Evolutionary conservation across 148 eudicot genomes (phyloP).

Genomic region (Bassia scoparia): DNA sequence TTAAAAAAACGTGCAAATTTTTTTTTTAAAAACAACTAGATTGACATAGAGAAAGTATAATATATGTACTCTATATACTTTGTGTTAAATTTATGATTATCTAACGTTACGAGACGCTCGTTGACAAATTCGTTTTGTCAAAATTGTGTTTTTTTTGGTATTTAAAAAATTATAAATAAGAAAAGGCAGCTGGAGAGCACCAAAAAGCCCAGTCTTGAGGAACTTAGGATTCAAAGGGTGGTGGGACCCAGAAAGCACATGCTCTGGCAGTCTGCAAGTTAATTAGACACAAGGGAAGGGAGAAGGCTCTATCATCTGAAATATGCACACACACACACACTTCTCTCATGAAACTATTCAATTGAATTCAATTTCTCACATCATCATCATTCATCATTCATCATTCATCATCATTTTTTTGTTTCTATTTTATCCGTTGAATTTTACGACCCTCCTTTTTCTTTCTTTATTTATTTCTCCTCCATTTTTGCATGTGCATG

Average conservation of each 20-base stretch:
- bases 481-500: neutral
- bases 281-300: neutral
- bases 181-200: slow-evolving; percentile 46
- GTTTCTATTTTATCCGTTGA: neutral
- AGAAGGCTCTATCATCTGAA: neutral
- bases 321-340: neutral
- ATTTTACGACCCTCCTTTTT: neutral
- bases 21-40: too few relatives aligned
- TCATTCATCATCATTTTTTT: too few relatives aligned
- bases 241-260: slow-evolving; percentile 24
- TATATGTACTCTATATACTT: too few relatives aligned
- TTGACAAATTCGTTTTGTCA: too few relatives aligned
- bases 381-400: neutral
- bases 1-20: too few relatives aligned
- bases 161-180: too few relatives aligned
- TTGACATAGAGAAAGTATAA: too few relatives aligned
- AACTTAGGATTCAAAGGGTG: slow-evolving; percentile 11
- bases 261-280: slow-evolving; percentile 16
- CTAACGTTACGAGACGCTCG: too few relatives aligned
- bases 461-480: neutral
- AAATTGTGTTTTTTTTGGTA: too few relatives aligned
- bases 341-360: neutral
- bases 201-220: slow-evolving; percentile 18
- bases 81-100: too few relatives aligned
- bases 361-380: neutral